phyloP scores from a whole-genome alignment of 345 rosid genomes.

The Pelargonium nanum region DNA sequence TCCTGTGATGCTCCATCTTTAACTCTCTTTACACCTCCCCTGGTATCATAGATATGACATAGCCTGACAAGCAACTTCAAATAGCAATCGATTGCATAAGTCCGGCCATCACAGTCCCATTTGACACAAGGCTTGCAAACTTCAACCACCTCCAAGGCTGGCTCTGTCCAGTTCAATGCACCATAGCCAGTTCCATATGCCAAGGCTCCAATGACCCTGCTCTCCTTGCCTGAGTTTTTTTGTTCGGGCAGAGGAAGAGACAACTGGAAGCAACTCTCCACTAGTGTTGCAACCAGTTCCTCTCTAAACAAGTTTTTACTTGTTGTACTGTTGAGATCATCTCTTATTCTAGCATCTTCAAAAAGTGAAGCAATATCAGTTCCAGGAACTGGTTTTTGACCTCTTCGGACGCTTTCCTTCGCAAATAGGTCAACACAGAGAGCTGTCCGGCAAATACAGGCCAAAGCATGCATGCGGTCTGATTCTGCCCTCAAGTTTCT shows the following conservation, averaged over 20 bases:
- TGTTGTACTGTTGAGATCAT: constrained; percentile 66
- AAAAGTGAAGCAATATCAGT: constrained; percentile 93
- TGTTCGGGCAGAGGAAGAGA: constrained; percentile 94
- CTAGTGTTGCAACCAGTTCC: constrained; percentile 90
- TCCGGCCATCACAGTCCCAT: constrained; percentile 98
- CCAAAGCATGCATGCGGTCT: constrained; percentile 96
- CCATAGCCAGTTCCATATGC: constrained; percentile 99
- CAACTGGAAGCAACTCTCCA: constrained; percentile 97
- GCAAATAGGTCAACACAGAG: constrained; percentile 97
- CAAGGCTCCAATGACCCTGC: constrained; percentile 97
- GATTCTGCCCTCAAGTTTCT: constrained; percentile 96
- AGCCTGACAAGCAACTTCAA: constrained; percentile 88
- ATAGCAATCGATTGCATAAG: constrained; percentile 93
- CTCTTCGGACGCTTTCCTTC: constrained; percentile 90
- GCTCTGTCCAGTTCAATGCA: constrained; percentile 96
- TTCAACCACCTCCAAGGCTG: constrained; percentile 95
- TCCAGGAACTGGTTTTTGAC: constrained; percentile 94
- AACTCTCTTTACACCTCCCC: constrained; percentile 93
- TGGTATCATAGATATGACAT: constrained; percentile 88
- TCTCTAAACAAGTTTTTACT: constrained; percentile 92
- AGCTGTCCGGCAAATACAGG: constrained; percentile 95
- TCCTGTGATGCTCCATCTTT: constrained; percentile 99
- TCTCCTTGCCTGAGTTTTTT: constrained; percentile 86
- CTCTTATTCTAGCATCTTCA: constrained; percentile 80
- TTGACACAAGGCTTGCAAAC: constrained; percentile 93